These are phyloP conservation scores for Xanthoceras sorbifolium DNA, from an alignment of 345 rosid species.

Conservation along the genomic window DNA sequence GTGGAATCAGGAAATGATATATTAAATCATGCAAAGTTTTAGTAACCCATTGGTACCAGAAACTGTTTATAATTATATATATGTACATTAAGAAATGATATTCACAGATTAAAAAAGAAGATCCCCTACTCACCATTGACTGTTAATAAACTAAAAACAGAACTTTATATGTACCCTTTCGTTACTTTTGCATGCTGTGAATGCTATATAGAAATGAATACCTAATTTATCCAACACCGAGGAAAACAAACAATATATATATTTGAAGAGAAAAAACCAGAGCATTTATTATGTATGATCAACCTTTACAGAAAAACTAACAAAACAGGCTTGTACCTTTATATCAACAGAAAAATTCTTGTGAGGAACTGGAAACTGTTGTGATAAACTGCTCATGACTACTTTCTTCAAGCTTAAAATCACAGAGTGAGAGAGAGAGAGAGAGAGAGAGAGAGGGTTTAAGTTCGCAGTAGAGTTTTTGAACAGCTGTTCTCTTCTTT, in stretches of 20 bases:
- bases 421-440: too few species aligned
- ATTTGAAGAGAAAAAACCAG: not conserved
- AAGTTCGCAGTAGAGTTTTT: not conserved
- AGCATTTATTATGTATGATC: not conserved
- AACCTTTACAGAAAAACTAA: not conserved
- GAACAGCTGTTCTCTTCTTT: too few species aligned
- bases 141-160: too few species aligned
- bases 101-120: not conserved
- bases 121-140: not conserved
- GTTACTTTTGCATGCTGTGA: too few species aligned
- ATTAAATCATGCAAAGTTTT: constrained; percentile 4
- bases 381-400: constrained; percentile 41
- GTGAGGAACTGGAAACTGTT: constrained; percentile 53
- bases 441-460: not conserved
- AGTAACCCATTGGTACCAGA: constrained; percentile 7
- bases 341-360: constrained; percentile 43
- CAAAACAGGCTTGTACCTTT: constrained; percentile 38
- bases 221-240: too few species aligned
- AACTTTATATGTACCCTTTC: too few species aligned
- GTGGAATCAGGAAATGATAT: not conserved
- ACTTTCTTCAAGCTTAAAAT: not conserved
- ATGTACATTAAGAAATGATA: not conserved
- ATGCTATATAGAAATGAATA: too few species aligned
- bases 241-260: too few species aligned
- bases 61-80: not conserved